Conservation (phyloP, 495 filamentous ascomycete genomes). For the Hypoxylon crocopeplum region DNA sequence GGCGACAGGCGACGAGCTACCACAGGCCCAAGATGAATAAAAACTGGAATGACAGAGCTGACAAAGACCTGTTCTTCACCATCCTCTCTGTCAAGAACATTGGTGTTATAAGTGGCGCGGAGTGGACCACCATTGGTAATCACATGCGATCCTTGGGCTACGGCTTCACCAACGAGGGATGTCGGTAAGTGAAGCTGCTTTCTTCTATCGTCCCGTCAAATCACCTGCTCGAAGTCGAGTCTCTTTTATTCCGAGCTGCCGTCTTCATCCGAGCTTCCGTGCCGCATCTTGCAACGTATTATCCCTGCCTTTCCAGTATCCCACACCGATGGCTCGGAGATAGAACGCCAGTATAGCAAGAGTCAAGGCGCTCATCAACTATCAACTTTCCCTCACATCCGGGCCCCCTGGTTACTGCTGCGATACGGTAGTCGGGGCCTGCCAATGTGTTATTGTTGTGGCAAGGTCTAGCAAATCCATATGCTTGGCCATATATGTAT, state of each 20-base stretch:
- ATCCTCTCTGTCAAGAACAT: constrained; percentile 62
- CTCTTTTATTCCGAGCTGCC: neutral
- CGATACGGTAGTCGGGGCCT: neutral
- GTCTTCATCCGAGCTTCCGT: neutral
- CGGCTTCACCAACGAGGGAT: constrained; percentile 62
- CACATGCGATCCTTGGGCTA: constrained; percentile 58
- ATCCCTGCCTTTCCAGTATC: neutral
- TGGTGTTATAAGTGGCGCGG: constrained; percentile 59
- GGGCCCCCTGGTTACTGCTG: neutral
- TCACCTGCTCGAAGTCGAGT: constrained; percentile 4
- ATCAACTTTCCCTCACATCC: neutral
- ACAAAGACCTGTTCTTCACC: constrained; percentile 62
- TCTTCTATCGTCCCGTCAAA: constrained; percentile 14
- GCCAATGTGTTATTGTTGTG: neutral
- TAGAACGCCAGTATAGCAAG: constrained; percentile 1
- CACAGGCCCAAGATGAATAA: constrained; percentile 50
- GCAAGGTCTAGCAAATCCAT: neutral
- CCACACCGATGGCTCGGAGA: constrained; percentile 3
- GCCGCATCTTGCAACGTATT: neutral
- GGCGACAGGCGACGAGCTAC: constrained; percentile 19
- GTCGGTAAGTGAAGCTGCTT: constrained; percentile 50
- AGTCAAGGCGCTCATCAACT: neutral
- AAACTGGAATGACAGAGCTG: constrained; percentile 61
- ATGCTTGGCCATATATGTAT: neutral
- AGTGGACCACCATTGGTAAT: constrained; percentile 61